Evolutionary conservation across 345 rosid genomes (phyloP).

Genomic region (Arabidopsis arenosa): DNA sequence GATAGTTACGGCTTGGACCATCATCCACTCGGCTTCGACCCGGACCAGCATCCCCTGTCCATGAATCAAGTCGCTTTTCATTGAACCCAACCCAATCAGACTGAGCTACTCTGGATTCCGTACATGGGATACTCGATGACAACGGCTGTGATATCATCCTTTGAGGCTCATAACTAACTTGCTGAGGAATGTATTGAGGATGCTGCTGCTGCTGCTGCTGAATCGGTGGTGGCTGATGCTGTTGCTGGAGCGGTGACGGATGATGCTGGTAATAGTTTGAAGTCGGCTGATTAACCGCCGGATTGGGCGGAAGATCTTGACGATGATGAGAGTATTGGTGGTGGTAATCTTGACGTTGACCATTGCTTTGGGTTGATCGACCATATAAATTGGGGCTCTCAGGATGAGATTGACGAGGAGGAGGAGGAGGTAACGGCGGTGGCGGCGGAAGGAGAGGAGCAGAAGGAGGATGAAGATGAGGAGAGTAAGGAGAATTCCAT

Average conservation of each 20-base stretch:
- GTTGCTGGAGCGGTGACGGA: slow-evolving; percentile 32
- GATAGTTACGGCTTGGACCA: slow-evolving; percentile 43
- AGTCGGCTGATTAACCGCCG: slow-evolving; percentile 32
- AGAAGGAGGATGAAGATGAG: slow-evolving; percentile 46
- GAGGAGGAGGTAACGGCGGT: slow-evolving; percentile 37
- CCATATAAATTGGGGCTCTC: slow-evolving; percentile 42
- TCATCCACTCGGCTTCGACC: slow-evolving; percentile 31
- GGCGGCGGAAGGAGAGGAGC: slow-evolving; percentile 37
- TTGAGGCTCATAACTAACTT: slow-evolving; percentile 47
- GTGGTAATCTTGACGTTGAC: slow-evolving; percentile 24
- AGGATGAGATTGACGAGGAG: slow-evolving; percentile 36
- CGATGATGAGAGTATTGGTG: slow-evolving; percentile 43
- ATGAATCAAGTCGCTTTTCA: slow-evolving; percentile 36
- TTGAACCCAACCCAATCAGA: slow-evolving; percentile 42
- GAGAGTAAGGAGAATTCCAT: slow-evolving; percentile 53
- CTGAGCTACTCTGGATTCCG: slow-evolving; percentile 41
- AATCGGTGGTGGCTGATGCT: slow-evolving; percentile 40
- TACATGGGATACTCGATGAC: slow-evolving; percentile 28
- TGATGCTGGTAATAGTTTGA: slow-evolving; percentile 42
- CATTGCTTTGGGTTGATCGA: slow-evolving; percentile 27
- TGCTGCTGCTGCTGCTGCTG: slow-evolving; percentile 39
- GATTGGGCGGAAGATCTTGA: slow-evolving; percentile 38
- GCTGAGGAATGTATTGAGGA: slow-evolving; percentile 47
- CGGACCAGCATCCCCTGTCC: slow-evolving; percentile 40
- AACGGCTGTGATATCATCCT: slow-evolving; percentile 37